Percentiles rank a stretch among this genome's conserved stretches.
Conservation (phyloP, 805 yeast species). For the Metschnikowia proteae region DNA sequence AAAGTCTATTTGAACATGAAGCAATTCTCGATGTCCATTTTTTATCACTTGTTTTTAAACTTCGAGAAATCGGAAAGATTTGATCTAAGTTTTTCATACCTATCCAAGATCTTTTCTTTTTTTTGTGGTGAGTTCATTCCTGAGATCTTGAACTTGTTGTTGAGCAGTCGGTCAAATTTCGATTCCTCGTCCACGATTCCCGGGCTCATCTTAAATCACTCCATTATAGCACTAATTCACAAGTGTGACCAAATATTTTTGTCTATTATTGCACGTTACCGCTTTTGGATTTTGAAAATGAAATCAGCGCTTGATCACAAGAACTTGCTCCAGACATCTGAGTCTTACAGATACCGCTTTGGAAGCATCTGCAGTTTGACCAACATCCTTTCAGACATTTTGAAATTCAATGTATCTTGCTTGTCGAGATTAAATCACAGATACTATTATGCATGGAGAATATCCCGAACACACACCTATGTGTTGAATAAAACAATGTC, state of each 20-base stretch:
- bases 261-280: conserved; percentile 23
- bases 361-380: conserved; percentile 24
- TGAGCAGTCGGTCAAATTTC: conserved; percentile 33
- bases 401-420: conserved; percentile 10
- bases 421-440: conserved; percentile 13
- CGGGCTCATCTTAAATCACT: conserved; percentile 42
- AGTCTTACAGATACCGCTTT: conserved; percentile 21
- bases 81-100: conserved; percentile 31
- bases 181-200: conserved; percentile 32
- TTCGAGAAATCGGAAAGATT: conserved; percentile 31
- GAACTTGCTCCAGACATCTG: conserved; percentile 14
- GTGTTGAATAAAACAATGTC: conserved; percentile 6
- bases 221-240: conserved; percentile 31
- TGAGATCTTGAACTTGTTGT: conserved; percentile 27
- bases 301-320: conserved; percentile 21
- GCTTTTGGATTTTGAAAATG: conserved; percentile 21
- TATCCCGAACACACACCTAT: conserved; percentile 11
- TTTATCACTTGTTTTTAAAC: conserved; percentile 35
- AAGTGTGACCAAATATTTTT: conserved; percentile 28
- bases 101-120: conserved; percentile 27
- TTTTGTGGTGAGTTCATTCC: conserved; percentile 30
- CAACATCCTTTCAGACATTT: conserved; percentile 25
- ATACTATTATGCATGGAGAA: conserved; percentile 18
- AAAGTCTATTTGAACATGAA: conserved; percentile 28
- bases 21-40: conserved; percentile 27